These are phyloP conservation scores for Xylariaceae sp. DNA, from an alignment of 2,329 filamentous ascomycete species.

Conservation along the genomic window DNA sequence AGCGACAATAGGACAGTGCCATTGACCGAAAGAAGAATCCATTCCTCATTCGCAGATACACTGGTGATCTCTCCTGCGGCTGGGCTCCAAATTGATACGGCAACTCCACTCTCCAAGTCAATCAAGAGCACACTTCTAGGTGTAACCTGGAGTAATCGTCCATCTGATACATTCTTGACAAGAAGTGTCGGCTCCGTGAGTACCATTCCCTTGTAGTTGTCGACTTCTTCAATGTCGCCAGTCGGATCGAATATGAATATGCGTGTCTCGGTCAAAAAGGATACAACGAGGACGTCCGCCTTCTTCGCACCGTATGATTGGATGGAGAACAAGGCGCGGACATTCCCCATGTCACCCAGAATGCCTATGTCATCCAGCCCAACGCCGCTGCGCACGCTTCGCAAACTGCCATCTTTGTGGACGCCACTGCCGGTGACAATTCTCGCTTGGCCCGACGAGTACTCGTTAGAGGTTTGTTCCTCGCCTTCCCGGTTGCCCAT, in stretches of 20 bases:
- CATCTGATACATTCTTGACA: conserved; percentile 61
- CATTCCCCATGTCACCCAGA: conserved; percentile 73
- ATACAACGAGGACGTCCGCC: conserved; percentile 72
- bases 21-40: conserved; percentile 71
- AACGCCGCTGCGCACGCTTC: conserved; percentile 90
- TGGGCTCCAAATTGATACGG: conserved; percentile 58
- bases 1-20: conserved; percentile 72
- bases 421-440: conserved; percentile 92
- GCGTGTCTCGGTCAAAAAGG: conserved; percentile 79
- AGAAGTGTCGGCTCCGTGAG: conserved; percentile 72
- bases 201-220: conserved; percentile 68
- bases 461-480: conserved; percentile 74
- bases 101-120: conserved; percentile 55
- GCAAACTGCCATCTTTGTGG: conserved; percentile 80
- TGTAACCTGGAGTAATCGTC: conserved; percentile 74
- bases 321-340: conserved; percentile 71
- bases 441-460: conserved; percentile 89
- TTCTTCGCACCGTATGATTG: conserved; percentile 47
- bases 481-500: conserved; percentile 83
- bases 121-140: conserved; percentile 59
- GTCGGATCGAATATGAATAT: conserved; percentile 72
- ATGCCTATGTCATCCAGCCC: conserved; percentile 85
- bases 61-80: conserved; percentile 65
- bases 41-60: conserved; percentile 69
- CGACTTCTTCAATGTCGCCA: conserved; percentile 83